Base-by-base conservation (phyloP, 371 early-diverging fungal genomes). In the Apophysomyces sp. region DNA sequence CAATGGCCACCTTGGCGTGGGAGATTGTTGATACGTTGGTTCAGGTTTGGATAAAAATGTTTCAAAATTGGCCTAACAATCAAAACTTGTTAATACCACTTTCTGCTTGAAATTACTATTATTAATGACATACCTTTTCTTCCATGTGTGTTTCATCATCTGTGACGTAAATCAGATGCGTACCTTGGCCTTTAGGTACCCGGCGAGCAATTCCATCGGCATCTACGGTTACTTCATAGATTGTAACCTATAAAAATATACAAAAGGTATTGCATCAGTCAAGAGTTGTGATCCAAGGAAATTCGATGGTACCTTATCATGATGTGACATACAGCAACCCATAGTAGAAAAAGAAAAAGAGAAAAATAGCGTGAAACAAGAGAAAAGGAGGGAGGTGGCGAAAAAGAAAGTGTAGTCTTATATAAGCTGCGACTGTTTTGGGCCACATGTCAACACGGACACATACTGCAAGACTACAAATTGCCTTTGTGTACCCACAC, bases 141-240 rank as follows among this genome's bases (percentile, higher is more conserved):
- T 44, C 49, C 49, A 44, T 44, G 21, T 44, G 49, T 18, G 77
- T 79, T 53, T 79, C 77, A 16, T 71, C 68, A 9, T 67, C 56
- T 37, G 77, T 75, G 24, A 77, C 67, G 57, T 75, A 71, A 39
- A 80, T 80, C 24, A 68, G 65, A 56, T 80, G 80, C 12, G 80
- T 80, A 11, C 80, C 80, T 63, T 77, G 68, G 5, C 80, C 80
- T 37, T 71, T 64, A 3, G 73, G 72, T 21, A 80, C 80, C 39
- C 76, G 71, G 13, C 72, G 76, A 29, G 80, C 80, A 1, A 80
- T 72, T 29, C 80, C 80, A 28, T 75, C 55, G 3, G 65, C 59
- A 67, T 80, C 80, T 36, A 80, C 58, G 18, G 58, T 65, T 26
- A 80, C 80, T 69, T 80, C 80, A 55, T 80, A 75, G 21, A 80